Evolutionary conservation across 2,329 filamentous ascomycete genomes (phyloP).

Genomic region (Nemania bipapillata): DNA sequence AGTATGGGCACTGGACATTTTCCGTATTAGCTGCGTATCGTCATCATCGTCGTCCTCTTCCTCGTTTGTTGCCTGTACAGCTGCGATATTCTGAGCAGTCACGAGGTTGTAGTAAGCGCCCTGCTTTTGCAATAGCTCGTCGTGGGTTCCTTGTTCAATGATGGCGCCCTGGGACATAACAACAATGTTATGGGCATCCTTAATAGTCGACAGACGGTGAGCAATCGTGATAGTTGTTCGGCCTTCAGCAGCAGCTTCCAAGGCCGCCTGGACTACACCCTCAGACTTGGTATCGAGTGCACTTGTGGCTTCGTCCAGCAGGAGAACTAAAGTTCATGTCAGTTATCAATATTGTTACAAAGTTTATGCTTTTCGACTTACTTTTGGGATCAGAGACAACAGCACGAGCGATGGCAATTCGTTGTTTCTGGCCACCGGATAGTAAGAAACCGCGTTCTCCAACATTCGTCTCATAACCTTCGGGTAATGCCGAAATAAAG

Average conservation of each 20-base stretch:
- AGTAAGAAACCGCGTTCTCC: slow-evolving; percentile 92
- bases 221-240: slow-evolving; percentile 96
- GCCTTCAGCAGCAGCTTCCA: slow-evolving; percentile 85
- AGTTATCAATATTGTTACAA: slow-evolving; percentile 6
- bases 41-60: slow-evolving; percentile 59
- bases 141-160: slow-evolving; percentile 89
- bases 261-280: slow-evolving; percentile 89
- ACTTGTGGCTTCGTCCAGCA: slow-evolving; percentile 94
- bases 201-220: slow-evolving; percentile 93
- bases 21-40: slow-evolving; percentile 58
- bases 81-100: slow-evolving; percentile 83
- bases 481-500: slow-evolving; percentile 82
- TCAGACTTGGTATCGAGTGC: slow-evolving; percentile 95
- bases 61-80: slow-evolving; percentile 63
- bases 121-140: slow-evolving; percentile 75
- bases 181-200: slow-evolving; percentile 92
- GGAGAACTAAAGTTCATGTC: slow-evolving; percentile 65
- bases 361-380: slow-evolving; percentile 47
- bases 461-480: slow-evolving; percentile 94
- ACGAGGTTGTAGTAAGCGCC: slow-evolving; percentile 87
- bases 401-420: slow-evolving; percentile 91
- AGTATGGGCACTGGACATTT: slow-evolving; percentile 56
- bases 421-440: slow-evolving; percentile 95
- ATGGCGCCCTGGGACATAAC: slow-evolving; percentile 89
- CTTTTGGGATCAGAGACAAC: slow-evolving; percentile 89